Evolutionary conservation across 2,329 filamentous ascomycete genomes (phyloP).

Genomic region (Fusarium praegraminearum): DNA sequence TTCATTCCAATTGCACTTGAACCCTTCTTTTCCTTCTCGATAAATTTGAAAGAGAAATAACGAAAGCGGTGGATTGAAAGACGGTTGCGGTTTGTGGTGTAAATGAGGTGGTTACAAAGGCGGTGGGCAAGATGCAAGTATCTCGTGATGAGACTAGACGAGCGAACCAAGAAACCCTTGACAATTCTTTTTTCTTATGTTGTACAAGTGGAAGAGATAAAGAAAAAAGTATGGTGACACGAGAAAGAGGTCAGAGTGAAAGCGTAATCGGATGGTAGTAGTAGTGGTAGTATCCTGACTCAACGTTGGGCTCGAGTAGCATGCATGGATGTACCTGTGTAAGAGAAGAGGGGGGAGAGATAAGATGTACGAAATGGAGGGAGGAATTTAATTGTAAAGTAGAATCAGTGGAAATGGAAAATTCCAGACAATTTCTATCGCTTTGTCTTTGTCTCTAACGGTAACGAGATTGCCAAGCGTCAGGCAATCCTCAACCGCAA

Average conservation of each 20-base stretch:
- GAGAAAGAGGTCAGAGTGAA: slow-evolving; percentile 13
- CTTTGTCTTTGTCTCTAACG: slow-evolving; percentile 8
- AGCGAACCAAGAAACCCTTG: slow-evolving; percentile 7
- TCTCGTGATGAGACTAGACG: slow-evolving; percentile 35
- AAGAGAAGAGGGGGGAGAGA: slow-evolving; percentile 19
- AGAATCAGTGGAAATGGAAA: slow-evolving; percentile 36
- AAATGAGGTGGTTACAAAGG: slow-evolving; percentile 25
- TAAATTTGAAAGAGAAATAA: not conserved
- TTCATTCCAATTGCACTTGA: slow-evolving; percentile 10
- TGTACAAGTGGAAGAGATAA: slow-evolving; percentile 5
- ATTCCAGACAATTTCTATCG: slow-evolving; percentile 29
- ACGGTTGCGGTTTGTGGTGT: slow-evolving; percentile 26
- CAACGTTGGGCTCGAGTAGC: slow-evolving; percentile 28
- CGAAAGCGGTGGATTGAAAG: slow-evolving; percentile 4
- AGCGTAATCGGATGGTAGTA: slow-evolving; percentile 10
- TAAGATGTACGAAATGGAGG: slow-evolving; percentile 13
- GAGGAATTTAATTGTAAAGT: slow-evolving; percentile 10
- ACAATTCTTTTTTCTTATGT: not conserved
- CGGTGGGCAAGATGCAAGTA: slow-evolving; percentile 33
- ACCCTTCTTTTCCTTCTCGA: slow-evolving; percentile 34
- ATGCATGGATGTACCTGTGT: slow-evolving; percentile 28
- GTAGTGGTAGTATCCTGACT: slow-evolving; percentile 17
- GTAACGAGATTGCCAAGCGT: slow-evolving; percentile 17
- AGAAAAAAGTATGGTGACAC: slow-evolving; percentile 14
- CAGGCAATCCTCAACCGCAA: slow-evolving; percentile 28